Base-by-base conservation (phyloP, 345 rosid species). In the Melastoma malabathricum region DNA sequence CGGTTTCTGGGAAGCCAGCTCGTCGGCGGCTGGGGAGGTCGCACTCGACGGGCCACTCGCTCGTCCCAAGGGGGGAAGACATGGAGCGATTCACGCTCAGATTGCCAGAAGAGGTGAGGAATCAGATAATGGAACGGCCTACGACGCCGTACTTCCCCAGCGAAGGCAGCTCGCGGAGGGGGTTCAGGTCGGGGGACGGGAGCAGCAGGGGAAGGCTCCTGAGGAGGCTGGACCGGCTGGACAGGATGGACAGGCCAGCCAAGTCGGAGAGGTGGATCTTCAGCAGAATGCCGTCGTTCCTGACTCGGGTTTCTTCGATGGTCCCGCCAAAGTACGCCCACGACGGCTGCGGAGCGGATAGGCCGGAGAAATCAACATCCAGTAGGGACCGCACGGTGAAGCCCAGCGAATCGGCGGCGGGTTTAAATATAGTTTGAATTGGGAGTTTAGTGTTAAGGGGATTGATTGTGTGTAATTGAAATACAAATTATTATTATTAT, bases 11-110 rank as follows among this genome's bases (percentile, higher is more conserved):
- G 8, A 29, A 29, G 38, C 3, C 38, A 10, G 8, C 38, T 1
- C 38, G 9, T 29, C 38, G 2, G 38, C 38, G n/a, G n/a, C n/a
- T 29, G 38, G 38, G 29, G 63, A 48, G 52, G 44, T 82, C 98
- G 2, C 89, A 81, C 53, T 73, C 93, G 8, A 81, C 95, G 25
- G 98, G 95, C 0, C 96, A 76, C 56, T 82, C 86, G 14, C 52
- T 82, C 65, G 67, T 82, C 13, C 82, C 75, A 43, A 82, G 81
- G 1, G 93, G 87, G 14, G 87, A 82, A 47, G 72, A 76, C 50
- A 77, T 68, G 0, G 96, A 87, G 51, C 77, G 93, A 57, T 87
- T 84, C 75, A 87, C 95, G 12, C 55, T 84, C 16, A 62, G 70
- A 23, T 48, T 87, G 43, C 93, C 89, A 13, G 78, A 38, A 19